Evolutionary conservation across 805 yeast genomes (phyloP).

Genomic region (Isabelozyma gotoi): DNA sequence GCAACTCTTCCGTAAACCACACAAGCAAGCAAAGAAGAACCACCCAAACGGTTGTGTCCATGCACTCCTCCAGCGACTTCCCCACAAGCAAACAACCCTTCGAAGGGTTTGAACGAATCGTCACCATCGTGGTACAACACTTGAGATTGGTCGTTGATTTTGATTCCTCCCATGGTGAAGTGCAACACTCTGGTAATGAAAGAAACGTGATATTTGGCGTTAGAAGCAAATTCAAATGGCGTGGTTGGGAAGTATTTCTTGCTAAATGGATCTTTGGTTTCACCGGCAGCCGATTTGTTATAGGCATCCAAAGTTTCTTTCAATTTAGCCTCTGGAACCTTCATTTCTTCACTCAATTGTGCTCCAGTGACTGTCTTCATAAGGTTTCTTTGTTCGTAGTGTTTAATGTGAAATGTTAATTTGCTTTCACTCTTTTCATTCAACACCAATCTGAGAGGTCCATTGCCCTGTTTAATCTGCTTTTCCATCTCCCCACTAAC

Average conservation of each 20-base stretch:
- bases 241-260: slow-evolving; percentile 49
- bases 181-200: slow-evolving; percentile 59
- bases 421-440: slow-evolving; percentile 45
- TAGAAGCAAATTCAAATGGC: slow-evolving; percentile 36
- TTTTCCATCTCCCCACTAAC: slow-evolving; percentile 59
- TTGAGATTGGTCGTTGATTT: slow-evolving; percentile 48
- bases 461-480: slow-evolving; percentile 34
- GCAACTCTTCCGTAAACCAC: slow-evolving; percentile 45
- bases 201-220: slow-evolving; percentile 48
- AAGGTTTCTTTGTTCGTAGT: slow-evolving; percentile 54
- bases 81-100: slow-evolving; percentile 43
- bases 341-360: slow-evolving; percentile 42
- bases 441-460: slow-evolving; percentile 52
- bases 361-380: slow-evolving; percentile 48
- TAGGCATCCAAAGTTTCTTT: slow-evolving; percentile 36
- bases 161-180: slow-evolving; percentile 72
- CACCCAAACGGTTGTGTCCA: slow-evolving; percentile 45
- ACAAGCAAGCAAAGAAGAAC: slow-evolving; percentile 44
- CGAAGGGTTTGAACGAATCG: slow-evolving; percentile 21
- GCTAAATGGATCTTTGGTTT: slow-evolving; percentile 41
- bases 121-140: slow-evolving; percentile 35
- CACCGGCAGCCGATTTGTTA: slow-evolving; percentile 42
- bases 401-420: slow-evolving; percentile 53
- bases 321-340: slow-evolving; percentile 24
- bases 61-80: slow-evolving; percentile 49